Conservation (phyloP, 148 eudicot genomes). For the Silene conica region DNA sequence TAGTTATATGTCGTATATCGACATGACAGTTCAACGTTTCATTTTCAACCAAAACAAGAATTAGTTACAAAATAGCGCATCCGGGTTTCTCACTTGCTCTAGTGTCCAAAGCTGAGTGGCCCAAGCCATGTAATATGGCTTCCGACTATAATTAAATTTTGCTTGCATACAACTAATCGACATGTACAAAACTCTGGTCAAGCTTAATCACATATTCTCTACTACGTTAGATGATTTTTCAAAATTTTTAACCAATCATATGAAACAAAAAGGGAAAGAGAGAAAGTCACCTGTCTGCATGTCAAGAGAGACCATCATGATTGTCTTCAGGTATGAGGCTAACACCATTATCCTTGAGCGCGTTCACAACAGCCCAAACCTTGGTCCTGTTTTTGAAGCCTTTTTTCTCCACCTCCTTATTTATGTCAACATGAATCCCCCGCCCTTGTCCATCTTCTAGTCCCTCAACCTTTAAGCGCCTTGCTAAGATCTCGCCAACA, state of each 20-base stretch:
- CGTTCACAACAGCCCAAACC: conserved; percentile 48
- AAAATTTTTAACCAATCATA: background rate
- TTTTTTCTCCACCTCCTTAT: conserved; percentile 63
- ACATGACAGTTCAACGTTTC: background rate
- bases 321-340: conserved; percentile 36
- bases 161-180: no score
- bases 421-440: conserved; percentile 35
- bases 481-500: conserved; percentile 47
- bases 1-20: background rate
- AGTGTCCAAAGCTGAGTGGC: background rate
- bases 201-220: background rate
- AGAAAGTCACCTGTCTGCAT: background rate
- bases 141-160: background rate
- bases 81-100: background rate
- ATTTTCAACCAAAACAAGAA: background rate
- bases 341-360: conserved; percentile 55
- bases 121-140: background rate
- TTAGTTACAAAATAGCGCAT: background rate
- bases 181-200: no score
- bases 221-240: background rate
- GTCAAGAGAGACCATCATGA: conserved; percentile 5
- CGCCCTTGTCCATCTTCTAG: conserved; percentile 49
- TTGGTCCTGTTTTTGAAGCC: conserved; percentile 50
- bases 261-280: background rate
- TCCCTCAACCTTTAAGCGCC: conserved; percentile 51